These are phyloP conservation scores for Kwoniella shivajii DNA, from an alignment of 1,284 basidiomycete genomes.

Conservation along the genomic window DNA sequence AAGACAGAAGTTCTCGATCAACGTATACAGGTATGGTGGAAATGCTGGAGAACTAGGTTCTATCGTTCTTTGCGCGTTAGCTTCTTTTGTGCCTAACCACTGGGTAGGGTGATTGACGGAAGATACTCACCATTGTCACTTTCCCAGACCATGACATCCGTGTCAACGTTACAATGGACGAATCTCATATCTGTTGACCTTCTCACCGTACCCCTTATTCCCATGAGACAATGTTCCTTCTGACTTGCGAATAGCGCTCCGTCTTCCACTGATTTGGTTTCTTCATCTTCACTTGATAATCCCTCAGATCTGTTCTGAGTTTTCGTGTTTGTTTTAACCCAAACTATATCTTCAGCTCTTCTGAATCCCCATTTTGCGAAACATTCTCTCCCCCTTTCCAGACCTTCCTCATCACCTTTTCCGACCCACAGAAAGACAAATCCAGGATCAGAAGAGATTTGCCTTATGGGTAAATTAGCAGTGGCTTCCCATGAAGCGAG, in stretches of 20 bases:
- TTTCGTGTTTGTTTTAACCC: conserved; percentile 86
- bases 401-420: conserved; percentile 81
- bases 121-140: conserved; percentile 35
- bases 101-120: no score
- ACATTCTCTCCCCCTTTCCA: conserved; percentile 89
- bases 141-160: conserved; percentile 92
- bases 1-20: conserved; percentile 97
- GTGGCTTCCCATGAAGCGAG: conserved; percentile 77
- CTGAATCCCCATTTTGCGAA: conserved; percentile 94
- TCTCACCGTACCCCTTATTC: conserved; percentile 95
- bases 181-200: conserved; percentile 92
- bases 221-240: conserved; percentile 96
- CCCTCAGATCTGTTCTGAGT: not conserved
- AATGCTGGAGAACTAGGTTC: conserved; percentile 48
- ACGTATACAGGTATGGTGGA: conserved; percentile 90
- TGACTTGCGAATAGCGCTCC: conserved; percentile 72
- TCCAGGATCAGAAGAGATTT: conserved; percentile 83
- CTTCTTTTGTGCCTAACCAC: no score
- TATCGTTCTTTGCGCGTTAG: not conserved
- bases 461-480: conserved; percentile 77
- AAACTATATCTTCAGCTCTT: conserved; percentile 94
- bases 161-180: conserved; percentile 98
- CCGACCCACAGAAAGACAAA: conserved; percentile 98
- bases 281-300: not conserved
- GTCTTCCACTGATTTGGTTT: not conserved